Base-by-base conservation (phyloP, 2,329 filamentous ascomycete species). In the Scedosporium aurantiacum region DNA sequence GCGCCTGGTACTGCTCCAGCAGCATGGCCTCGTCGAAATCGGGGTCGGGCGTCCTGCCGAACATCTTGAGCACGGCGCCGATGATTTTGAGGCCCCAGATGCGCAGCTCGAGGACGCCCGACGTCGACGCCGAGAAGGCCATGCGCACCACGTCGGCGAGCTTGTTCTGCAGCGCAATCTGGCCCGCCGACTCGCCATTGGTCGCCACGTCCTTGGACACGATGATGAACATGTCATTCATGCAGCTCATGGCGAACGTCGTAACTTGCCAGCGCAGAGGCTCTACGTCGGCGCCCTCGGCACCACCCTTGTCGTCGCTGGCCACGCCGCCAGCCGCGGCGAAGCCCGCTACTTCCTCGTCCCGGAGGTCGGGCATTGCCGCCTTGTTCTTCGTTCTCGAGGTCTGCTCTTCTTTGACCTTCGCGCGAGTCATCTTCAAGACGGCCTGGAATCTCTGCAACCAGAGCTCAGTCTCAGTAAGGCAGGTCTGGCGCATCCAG, bases 1-100 rank as follows among this genome's bases (percentile, higher is more conserved):
- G 94, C 4, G 94, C 94, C 74, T 99, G 95, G 69, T 99, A 99
- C 73, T 99, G 94, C 72, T 99, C 95, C 3, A 99, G 81, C 16
- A 99, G 80, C 75, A 96, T 96, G 0, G 90, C 94, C 74, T 99
- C 94, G n/a, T 93, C 85, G 70, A 99, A 99, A 71, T 99, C 94
- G 0, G 94, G 95, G 74, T 99, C 94, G 1, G 93, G 90, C 1
- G 90, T 91, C 70, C 91, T 93, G 60, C 94, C 94, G 75, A 99
- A 99, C 79, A 97, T 91, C 78, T 92, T 96, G 58, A 99, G 78
- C 8, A 97, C 85, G 62, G 92, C 90, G 63, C 96, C 92, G 61
- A 99, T 91, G 61, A 99, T 96, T 71, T 92, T 92, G 65, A 99
- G 75, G 27, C 94, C 94, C 79, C 91, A 91, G 45, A 99, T 87